phyloP scores from a whole-genome alignment of 163 green algal species.

The Chloroidium sp. region DNA sequence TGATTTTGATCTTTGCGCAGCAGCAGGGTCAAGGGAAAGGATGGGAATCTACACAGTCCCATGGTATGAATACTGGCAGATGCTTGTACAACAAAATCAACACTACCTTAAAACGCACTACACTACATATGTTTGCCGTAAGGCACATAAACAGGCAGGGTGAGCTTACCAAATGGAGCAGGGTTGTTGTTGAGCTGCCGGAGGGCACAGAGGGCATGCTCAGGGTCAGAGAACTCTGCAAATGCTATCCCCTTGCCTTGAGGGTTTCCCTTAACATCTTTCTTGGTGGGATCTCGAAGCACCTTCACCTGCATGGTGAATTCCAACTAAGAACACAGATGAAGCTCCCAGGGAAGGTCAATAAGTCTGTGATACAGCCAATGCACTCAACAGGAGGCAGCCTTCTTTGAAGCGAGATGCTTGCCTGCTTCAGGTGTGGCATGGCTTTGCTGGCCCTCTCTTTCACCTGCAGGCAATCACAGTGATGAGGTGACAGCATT shows the following conservation, averaged over 20 bases:
- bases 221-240: slow-evolving; percentile 88
- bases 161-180: slow-evolving; percentile 32
- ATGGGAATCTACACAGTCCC: no score
- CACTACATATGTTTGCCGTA: background rate
- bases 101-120: background rate
- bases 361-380: background rate
- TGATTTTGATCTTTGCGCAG: no score
- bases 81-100: no score
- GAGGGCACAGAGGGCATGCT: slow-evolving; percentile 86
- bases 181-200: slow-evolving; percentile 98
- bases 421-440: slow-evolving; percentile 69
- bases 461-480: slow-evolving; percentile 35
- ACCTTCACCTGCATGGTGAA: slow-evolving; percentile 65
- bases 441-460: slow-evolving; percentile 71
- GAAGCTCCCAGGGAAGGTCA: background rate
- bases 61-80: no score
- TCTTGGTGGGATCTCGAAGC: slow-evolving; percentile 41
- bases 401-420: background rate
- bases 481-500: background rate
- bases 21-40: no score
- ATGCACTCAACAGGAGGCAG: background rate
- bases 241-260: slow-evolving; percentile 73
- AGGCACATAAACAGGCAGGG: no score
- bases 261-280: slow-evolving; percentile 19
- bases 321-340: background rate